Evolutionary conservation across 768 basidiomycete genomes (phyloP).

Genomic region (Fomitopsis serialis): DNA sequence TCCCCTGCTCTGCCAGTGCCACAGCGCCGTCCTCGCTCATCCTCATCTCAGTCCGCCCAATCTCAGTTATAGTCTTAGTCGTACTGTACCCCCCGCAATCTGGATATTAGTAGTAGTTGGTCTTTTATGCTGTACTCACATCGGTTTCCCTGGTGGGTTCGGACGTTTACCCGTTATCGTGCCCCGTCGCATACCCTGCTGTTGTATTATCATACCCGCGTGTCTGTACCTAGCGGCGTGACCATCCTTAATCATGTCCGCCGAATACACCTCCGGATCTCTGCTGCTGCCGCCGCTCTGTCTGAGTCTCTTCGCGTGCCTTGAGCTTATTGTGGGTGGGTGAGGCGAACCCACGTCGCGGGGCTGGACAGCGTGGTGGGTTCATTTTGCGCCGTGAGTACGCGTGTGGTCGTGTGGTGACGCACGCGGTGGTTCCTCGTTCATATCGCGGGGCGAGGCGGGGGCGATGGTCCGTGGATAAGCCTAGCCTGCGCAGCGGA

Average conservation of each 20-base stretch:
- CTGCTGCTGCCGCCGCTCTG: too few species aligned
- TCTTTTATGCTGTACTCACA: too few species aligned
- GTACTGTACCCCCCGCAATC: too few species aligned
- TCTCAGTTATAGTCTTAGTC: background rate
- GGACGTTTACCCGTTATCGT: background rate
- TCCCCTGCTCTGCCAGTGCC: too few species aligned
- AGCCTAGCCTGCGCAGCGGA: too few species aligned
- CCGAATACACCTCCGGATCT: background rate
- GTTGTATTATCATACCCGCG: background rate
- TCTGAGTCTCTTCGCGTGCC: background rate
- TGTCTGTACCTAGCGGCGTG: background rate
- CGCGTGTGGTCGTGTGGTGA: background rate
- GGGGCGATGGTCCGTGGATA: too few species aligned
- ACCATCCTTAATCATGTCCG: background rate
- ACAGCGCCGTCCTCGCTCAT: too few species aligned
- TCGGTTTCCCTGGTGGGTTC: background rate
- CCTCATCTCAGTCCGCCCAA: background rate
- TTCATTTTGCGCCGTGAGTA: background rate
- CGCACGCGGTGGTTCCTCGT: background rate
- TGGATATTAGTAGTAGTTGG: too few species aligned
- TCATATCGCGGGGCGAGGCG: background rate
- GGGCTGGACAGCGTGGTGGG: background rate
- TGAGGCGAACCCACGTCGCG: too few species aligned
- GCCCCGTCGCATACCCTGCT: background rate
- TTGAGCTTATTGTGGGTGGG: background rate